Conservation (phyloP, 2,329 filamentous ascomycete species). For the Hypoxylon sp. region DNA sequence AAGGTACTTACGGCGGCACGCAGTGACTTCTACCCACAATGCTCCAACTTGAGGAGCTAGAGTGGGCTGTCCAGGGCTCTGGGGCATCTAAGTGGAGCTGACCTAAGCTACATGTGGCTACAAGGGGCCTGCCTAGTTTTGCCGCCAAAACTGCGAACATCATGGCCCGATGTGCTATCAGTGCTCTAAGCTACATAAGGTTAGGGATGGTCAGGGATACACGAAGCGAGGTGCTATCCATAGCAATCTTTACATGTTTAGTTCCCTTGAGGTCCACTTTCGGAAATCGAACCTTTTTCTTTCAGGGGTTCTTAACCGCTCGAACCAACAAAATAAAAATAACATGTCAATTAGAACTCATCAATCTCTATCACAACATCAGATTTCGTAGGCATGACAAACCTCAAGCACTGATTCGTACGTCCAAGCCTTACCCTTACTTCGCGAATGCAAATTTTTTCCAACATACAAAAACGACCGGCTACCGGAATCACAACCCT, state of each 20-base stretch:
- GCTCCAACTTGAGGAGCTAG: conserved; percentile 25
- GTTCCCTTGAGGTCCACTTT: conserved; percentile 33
- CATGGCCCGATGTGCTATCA: conserved; percentile 22
- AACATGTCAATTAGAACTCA: conserved; percentile 9
- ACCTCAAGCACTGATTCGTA: conserved; percentile 4
- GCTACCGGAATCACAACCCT: conserved; percentile 21
- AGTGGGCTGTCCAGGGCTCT: conserved; percentile 35
- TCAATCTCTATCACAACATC: conserved; percentile 6
- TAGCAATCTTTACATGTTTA: conserved; percentile 9
- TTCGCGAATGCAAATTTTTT: conserved; percentile 14
- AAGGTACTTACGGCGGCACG: conserved; percentile 33
- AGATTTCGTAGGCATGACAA: conserved; percentile 2
- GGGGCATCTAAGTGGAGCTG: conserved; percentile 33
- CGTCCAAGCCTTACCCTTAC: conserved; percentile 13
- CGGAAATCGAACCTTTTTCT: conserved; percentile 22
- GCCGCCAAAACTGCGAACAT: conserved; percentile 35
- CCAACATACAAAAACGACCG: conserved; percentile 13
- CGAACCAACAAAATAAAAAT: conserved; percentile 5
- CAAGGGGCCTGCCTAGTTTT: conserved; percentile 30
- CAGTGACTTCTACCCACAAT: conserved; percentile 10
- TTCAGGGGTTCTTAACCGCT: conserved; percentile 21
- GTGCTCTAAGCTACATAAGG: conserved; percentile 8
- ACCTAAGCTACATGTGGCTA: conserved; percentile 38
- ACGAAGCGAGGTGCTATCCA: conserved; percentile 26
- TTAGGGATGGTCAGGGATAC: conserved; percentile 16